Percentiles rank a stretch among this genome's conserved stretches.
These are phyloP conservation scores for Hibiscus trionum DNA, from an alignment of 345 rosid species.

Conservation along the genomic window DNA sequence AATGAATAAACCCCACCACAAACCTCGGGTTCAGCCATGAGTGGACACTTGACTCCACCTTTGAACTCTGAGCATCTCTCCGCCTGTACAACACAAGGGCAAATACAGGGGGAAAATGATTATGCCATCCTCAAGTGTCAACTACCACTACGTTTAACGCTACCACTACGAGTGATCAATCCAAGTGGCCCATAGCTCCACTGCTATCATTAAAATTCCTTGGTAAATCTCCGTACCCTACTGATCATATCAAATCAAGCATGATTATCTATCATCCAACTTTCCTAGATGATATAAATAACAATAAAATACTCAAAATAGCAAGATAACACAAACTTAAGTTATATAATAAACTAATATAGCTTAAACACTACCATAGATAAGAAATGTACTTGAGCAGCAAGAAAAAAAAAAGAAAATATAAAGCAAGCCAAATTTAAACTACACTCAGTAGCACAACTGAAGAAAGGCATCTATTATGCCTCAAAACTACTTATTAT, in stretches of 20 bases:
- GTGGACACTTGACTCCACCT: constrained; percentile 42
- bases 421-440: constrained; percentile 53
- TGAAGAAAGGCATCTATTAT: constrained; percentile 42
- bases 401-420: constrained; percentile 37
- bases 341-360: constrained; percentile 25
- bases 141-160: constrained; percentile 59
- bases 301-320: constrained; percentile 11
- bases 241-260: constrained; percentile 28
- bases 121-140: constrained; percentile 55
- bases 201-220: constrained; percentile 26
- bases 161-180: constrained; percentile 35
- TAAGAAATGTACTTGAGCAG: constrained; percentile 31
- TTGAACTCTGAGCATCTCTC: constrained; percentile 51
- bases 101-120: constrained; percentile 67
- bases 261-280: constrained; percentile 17
- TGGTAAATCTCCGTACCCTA: constrained; percentile 27
- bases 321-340: constrained; percentile 19
- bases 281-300: constrained; percentile 14
- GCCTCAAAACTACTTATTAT: constrained; percentile 65
- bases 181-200: constrained; percentile 37
- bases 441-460: constrained; percentile 60
- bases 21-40: constrained; percentile 47
- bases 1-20: constrained; percentile 29
- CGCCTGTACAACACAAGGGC: constrained; percentile 65
- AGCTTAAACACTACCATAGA: constrained; percentile 39